Evolutionary conservation across 495 filamentous ascomycete genomes (phyloP).

Genomic region (Cenococcum geophilum): DNA sequence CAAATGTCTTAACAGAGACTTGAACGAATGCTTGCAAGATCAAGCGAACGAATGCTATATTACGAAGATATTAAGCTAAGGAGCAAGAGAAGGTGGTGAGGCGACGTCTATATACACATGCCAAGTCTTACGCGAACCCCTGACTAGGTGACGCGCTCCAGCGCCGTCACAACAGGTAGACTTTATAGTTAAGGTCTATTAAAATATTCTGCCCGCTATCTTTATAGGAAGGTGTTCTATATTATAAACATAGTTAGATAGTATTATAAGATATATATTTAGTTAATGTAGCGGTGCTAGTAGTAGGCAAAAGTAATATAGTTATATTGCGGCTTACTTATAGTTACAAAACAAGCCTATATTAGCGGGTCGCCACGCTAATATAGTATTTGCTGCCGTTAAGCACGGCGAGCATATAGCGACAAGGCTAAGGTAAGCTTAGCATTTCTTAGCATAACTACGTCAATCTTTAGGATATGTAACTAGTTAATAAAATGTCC

Average conservation of each 20-base stretch:
- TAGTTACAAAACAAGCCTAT: not conserved
- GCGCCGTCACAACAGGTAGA: no score
- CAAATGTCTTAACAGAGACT: no score
- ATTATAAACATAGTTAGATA: conserved; percentile 8
- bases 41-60: no score
- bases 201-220: conserved; percentile 11
- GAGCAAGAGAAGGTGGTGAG: no score
- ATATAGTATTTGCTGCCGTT: no score
- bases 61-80: no score
- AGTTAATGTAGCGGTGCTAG: conserved; percentile 2
- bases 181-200: conserved; percentile 12
- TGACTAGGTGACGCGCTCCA: no score
- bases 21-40: no score
- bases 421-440: conserved; percentile 10
- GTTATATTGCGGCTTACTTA: conserved; percentile 4
- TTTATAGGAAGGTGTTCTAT: conserved; percentile 10
- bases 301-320: conserved; percentile 8
- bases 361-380: conserved; percentile 2
- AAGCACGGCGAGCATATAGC: not conserved
- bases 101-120: no score
- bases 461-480: not conserved
- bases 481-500: not conserved
- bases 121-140: no score
- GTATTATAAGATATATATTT: conserved; percentile 10
- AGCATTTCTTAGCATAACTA: conserved; percentile 6